Percentiles rank a stretch among this genome's conserved stretches.
Conservation (phyloP, 139 green algal species). For the Haematococcus sp. region DNA sequence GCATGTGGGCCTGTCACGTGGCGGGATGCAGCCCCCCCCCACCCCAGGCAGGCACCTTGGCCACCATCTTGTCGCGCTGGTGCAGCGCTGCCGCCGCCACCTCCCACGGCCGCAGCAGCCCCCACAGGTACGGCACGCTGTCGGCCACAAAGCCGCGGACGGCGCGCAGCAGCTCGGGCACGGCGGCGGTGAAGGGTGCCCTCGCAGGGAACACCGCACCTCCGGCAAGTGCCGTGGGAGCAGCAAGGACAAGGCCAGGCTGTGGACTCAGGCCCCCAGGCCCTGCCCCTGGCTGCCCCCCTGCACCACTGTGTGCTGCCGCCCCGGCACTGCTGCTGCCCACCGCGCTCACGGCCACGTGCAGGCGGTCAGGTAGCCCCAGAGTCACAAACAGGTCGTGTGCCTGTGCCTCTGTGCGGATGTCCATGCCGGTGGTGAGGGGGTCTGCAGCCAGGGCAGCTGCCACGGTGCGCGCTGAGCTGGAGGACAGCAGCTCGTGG, state of each 20-base stretch:
- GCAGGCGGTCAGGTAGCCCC: not conserved
- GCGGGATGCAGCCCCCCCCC: too few species aligned
- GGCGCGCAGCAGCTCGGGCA: slow-evolving; percentile 37
- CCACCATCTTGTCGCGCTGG: slow-evolving; percentile 52
- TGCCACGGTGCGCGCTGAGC: not conserved
- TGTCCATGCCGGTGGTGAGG: slow-evolving; percentile 6
- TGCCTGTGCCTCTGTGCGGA: not conserved
- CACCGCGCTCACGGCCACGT: not conserved
- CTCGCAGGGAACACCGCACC: slow-evolving; percentile 33
- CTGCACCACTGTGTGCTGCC: not conserved
- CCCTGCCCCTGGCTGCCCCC: not conserved
- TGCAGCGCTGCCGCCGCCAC: slow-evolving; percentile 47
- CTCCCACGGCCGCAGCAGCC: slow-evolving; percentile 60
- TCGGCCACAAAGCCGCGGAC: slow-evolving; percentile 41
- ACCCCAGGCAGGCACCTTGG: slow-evolving; percentile 26
- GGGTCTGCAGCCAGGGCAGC: slow-evolving; percentile 5
- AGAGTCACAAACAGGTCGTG: not conserved
- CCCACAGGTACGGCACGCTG: slow-evolving; percentile 29
- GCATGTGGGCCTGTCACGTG: too few species aligned
- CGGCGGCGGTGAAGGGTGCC: slow-evolving; percentile 45
- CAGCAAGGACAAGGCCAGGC: not conserved
- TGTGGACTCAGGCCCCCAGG: not conserved
- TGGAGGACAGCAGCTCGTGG: slow-evolving; percentile 6
- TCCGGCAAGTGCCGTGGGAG: not conserved
- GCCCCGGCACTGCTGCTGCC: not conserved